A percentile compares a stretch with the other conserved stretches of the same genome.
These are phyloP conservation scores for Dentipellis sp. DNA, from an alignment of 768 basidiomycete genomes.

Conservation along the genomic window DNA sequence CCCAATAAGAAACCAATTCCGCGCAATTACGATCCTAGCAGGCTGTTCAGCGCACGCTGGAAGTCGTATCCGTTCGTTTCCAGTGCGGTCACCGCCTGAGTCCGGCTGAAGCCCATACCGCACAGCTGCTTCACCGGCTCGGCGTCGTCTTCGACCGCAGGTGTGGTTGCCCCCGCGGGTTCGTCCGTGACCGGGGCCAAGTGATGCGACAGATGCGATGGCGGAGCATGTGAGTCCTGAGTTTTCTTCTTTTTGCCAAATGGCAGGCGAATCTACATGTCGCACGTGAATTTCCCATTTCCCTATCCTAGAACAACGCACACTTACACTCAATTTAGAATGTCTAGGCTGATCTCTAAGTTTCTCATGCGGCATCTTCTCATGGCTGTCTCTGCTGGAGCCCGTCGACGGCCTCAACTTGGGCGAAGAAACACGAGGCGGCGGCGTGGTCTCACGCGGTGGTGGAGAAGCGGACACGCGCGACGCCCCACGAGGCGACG, in stretches of 20 bases:
- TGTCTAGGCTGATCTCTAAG: conserved; percentile 46
- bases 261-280: conserved; percentile 59
- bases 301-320: not conserved
- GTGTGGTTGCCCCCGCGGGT: conserved; percentile 30
- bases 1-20: too few species aligned
- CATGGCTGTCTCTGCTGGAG: conserved; percentile 34
- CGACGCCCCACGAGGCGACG: conserved; percentile 12
- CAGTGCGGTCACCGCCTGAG: conserved; percentile 74
- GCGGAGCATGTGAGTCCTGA: conserved; percentile 36
- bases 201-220: conserved; percentile 20
- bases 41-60: conserved; percentile 63
- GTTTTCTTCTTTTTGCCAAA: conserved; percentile 73
- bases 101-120: conserved; percentile 85
- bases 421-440: conserved; percentile 42
- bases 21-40: conserved; percentile 33
- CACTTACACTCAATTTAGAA: conserved; percentile 72
- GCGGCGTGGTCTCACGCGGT: conserved; percentile 32
- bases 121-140: conserved; percentile 72
- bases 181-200: conserved; percentile 36
- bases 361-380: conserved; percentile 35
- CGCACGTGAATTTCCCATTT: conserved; percentile 5
- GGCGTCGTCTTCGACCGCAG: conserved; percentile 61
- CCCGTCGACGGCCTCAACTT: conserved; percentile 52
- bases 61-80: conserved; percentile 83
- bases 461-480: conserved; percentile 18